Percentiles rank a stretch among this genome's conserved stretches.
Conservation (phyloP, 2,329 filamentous ascomycete species). For the Aspergillus niger region DNA sequence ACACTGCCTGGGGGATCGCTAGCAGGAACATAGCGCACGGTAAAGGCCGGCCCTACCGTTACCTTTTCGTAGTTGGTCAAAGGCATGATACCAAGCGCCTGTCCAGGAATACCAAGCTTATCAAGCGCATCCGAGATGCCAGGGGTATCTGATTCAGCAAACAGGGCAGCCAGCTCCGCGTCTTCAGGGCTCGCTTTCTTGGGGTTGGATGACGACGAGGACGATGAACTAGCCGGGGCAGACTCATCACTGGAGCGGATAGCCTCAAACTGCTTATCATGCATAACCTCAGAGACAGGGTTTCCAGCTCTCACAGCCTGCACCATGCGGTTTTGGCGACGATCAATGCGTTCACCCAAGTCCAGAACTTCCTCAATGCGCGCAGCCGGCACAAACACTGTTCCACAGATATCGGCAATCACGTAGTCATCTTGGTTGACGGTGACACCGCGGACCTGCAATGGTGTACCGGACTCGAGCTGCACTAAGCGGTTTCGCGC, state of each 20-base stretch:
- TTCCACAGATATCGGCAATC: slow-evolving; percentile 23
- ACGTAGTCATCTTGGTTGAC: slow-evolving; percentile 25
- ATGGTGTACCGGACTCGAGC: slow-evolving; percentile 32
- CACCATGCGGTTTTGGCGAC: slow-evolving; percentile 22
- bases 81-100: slow-evolving; percentile 23
- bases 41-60: slow-evolving; percentile 37
- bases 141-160: slow-evolving; percentile 22
- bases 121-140: slow-evolving; percentile 26
- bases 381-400: slow-evolving; percentile 20
- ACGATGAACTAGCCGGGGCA: neutral
- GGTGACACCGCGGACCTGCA: slow-evolving; percentile 19
- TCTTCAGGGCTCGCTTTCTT: slow-evolving; percentile 17
- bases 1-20: slow-evolving; percentile 29
- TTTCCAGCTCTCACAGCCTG: slow-evolving; percentile 20
- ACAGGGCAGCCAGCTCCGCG: slow-evolving; percentile 19
- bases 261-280: slow-evolving; percentile 24
- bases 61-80: slow-evolving; percentile 30
- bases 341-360: slow-evolving; percentile 16
- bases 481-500: slow-evolving; percentile 36
- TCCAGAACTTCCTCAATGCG: slow-evolving; percentile 22
- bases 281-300: slow-evolving; percentile 24
- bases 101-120: slow-evolving; percentile 24
- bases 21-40: slow-evolving; percentile 33
- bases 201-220: neutral
- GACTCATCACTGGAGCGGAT: slow-evolving; percentile 5